A percentile compares a stretch with the other conserved stretches of the same genome.
These are phyloP conservation scores for Persicaria tinctoria DNA, from an alignment of 148 eudicot genomes.

Conservation along the genomic window DNA sequence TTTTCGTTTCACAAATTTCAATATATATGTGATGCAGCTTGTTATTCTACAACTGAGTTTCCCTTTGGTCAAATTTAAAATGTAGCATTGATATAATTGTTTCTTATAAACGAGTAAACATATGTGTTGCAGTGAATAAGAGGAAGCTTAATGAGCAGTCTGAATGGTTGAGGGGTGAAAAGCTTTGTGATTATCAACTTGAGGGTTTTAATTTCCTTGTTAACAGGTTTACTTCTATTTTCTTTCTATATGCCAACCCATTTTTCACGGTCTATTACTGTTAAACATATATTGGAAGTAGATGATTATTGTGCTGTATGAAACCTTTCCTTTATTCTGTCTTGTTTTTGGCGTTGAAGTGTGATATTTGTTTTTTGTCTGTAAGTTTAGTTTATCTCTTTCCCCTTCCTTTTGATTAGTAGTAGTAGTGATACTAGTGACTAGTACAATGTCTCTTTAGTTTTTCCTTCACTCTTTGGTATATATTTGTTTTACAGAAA, in stretches of 20 bases:
- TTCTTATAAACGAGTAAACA: not conserved
- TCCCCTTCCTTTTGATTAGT: too few species aligned
- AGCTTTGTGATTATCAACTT: conserved; percentile 96
- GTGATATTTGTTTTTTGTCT: not conserved
- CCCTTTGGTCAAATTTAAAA: not conserved
- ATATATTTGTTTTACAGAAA: not conserved
- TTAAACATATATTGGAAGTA: not conserved
- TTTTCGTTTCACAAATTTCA: not conserved
- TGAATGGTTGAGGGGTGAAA: conserved; percentile 94
- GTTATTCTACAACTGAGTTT: not conserved
- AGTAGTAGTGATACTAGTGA: not conserved
- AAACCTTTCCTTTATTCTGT: not conserved
- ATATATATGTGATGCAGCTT: not conserved
- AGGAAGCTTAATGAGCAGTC: conserved; percentile 98
- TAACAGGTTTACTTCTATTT: conserved; percentile 51
- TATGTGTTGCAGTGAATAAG: conserved; percentile 50
- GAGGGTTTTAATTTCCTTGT: conserved; percentile 97
- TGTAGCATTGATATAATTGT: not conserved
- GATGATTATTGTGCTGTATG: not conserved
- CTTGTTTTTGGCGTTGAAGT: not conserved
- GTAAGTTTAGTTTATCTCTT: not conserved
- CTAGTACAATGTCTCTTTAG: not conserved
- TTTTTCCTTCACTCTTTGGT: not conserved
- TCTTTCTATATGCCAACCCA: not conserved
- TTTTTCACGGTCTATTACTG: not conserved